Base-by-base conservation (phyloP, 75 land plant species). In the Larix kaempferi region DNA sequence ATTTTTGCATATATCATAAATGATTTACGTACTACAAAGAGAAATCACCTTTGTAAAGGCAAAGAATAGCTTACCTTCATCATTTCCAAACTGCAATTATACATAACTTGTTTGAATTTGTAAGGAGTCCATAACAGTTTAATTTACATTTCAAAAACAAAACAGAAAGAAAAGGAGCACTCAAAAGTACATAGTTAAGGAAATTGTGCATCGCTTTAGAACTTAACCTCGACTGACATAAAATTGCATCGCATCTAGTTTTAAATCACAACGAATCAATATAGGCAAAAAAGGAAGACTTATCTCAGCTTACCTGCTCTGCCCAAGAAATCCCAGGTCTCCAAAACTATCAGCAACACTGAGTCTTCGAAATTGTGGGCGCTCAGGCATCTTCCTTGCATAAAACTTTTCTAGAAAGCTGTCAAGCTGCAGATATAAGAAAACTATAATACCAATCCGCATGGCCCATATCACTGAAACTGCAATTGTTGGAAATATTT, bases 401-500 rank as follows among this genome's bases (percentile, higher is more conserved):
- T 94, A 94, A 56, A 92, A 83, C 59, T 91, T 92, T 58, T 87
- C 82, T 77, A 85, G 77, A 81, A 80, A 56, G 55, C 78, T 82
- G 71, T 94, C 91, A 80, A 96, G 77, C 82, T 82, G 88, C 19
- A 84, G 59, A 77, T 88, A 97, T 33, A 92, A 58, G 23, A 57
- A 81, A 76, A 86, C 56, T 78, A 91, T 78, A 63, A 97, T 81
- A 25, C 84, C 89, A 55, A 92, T 78, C 17, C 99, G 90, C 91
- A 94, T 92, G n/a, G 90, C 86, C 99, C 99, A 97, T 57, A 94
- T 77, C 59, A 94, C 91, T 74, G 89, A 84, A 74, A 88, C 83
- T 13, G 89, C 89, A 69, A 89, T 52, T 56, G 91, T 86, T 3
- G 94, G 89, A 66, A 89, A 90, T 6, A 96, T 82, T 78, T 94